Evolutionary conservation across 306 rosid species (phyloP), one percentile per base, ranked within the genome.

Genomic region (Quercus gilva): DNA sequence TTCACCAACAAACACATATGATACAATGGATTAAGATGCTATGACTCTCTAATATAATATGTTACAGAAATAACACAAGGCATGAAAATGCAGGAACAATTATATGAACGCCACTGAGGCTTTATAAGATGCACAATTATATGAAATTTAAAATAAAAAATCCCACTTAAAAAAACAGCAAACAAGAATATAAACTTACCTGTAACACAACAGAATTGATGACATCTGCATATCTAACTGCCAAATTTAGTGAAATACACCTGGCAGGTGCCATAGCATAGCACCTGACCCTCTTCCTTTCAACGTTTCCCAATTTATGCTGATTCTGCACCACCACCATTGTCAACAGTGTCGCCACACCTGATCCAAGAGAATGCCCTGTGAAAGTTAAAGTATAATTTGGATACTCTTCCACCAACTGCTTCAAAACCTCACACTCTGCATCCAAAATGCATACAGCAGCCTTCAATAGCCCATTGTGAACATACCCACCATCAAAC

Each of bases 401-500:
- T 4, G 96, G 94, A 83, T 94, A 75, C 82, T 77, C 84, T 80
- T 59, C 82, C 55, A 89, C 78, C 87, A 94, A 85, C 49, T 88
- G 87, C 90, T 70, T 90, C 87, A 94, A 83, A 71, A 75, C 67
- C 29, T 88, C 85, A 74, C 87, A 79, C 84, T 92, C 97, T 29
- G 86, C 82, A 55, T 92, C 93, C 91, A 92, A 84, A 68, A 94
- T 89, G 89, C 86, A 86, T 37, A 75, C 89, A 26, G 98, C 97
- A 61, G 97, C 92, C 76, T 92, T 90, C 87, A 92, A 80, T 51
- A 94, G 89, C 75, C 98, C 98, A 78, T 94, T 94, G 85, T 94
- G 98, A 84, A 94, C 98, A 87, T 94, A 94, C 11, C 98, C 98
- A 6, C 96, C 96, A 83, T 92, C 98, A 82, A 92, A 84, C 71